phyloP scores from a whole-genome alignment of 2,329 filamentous ascomycete species.

The Trichothecium sympodiale region DNA sequence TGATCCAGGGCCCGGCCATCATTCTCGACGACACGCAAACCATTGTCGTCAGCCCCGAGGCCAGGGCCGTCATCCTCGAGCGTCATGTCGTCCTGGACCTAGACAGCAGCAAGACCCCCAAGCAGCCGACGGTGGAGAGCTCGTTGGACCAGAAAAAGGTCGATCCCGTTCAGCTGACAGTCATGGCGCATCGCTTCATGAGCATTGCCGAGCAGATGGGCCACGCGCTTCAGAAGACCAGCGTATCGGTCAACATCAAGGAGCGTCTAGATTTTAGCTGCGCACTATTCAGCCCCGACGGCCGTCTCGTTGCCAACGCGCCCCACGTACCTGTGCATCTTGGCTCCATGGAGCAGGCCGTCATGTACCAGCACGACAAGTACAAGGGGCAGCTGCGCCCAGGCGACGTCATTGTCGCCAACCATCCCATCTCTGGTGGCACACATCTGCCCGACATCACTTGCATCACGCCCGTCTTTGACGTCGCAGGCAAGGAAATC shows the following conservation, averaged over 20 bases:
- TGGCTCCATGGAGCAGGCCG: slow-evolving; percentile 69
- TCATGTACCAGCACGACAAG: slow-evolving; percentile 55
- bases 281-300: slow-evolving; percentile 62
- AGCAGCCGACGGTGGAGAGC: background rate
- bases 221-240: slow-evolving; percentile 63
- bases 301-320: slow-evolving; percentile 62
- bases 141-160: slow-evolving; percentile 23
- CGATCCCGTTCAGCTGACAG: slow-evolving; percentile 61
- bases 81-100: slow-evolving; percentile 4
- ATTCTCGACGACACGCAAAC: slow-evolving; percentile 5
- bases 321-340: slow-evolving; percentile 68
- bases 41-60: slow-evolving; percentile 1
- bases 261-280: slow-evolving; percentile 72
- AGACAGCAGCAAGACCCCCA: background rate
- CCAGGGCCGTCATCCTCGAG: slow-evolving; percentile 2
- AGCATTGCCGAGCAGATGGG: slow-evolving; percentile 77
- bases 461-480: slow-evolving; percentile 23
- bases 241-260: slow-evolving; percentile 67
- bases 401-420: slow-evolving; percentile 66
- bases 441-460: slow-evolving; percentile 27
- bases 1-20: slow-evolving; percentile 3
- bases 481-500: slow-evolving; percentile 18
- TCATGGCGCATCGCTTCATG: slow-evolving; percentile 74
- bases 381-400: slow-evolving; percentile 58
- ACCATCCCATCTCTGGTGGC: slow-evolving; percentile 22